These are phyloP conservation scores for Rhodotorula sp. DNA, from an alignment of 1,284 basidiomycete genomes.

Conservation along the genomic window DNA sequence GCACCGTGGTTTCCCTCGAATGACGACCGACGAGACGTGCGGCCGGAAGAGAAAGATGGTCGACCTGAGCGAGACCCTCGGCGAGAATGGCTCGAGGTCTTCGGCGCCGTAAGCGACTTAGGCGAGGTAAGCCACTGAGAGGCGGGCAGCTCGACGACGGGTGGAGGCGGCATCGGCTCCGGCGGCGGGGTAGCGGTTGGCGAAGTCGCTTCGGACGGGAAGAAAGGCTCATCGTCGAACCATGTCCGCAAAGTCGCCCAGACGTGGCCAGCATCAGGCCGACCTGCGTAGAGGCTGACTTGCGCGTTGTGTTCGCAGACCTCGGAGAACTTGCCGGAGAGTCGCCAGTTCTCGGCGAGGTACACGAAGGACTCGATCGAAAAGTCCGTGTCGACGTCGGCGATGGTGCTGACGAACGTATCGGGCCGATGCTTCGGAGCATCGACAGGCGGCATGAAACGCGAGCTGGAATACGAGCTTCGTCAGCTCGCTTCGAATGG, in stretches of 20 bases:
- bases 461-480: not conserved
- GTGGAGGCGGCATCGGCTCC: not conserved
- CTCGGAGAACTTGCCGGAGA: conserved; percentile 24
- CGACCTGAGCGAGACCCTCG: not conserved
- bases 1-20: not conserved
- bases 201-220: conserved; percentile 13
- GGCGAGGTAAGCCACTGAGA: not conserved
- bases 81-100: not conserved
- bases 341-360: conserved; percentile 28
- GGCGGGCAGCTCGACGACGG: not conserved
- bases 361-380: conserved; percentile 20
- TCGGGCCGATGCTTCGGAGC: conserved; percentile 18
- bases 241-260: conserved; percentile 35
- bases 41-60: conserved; percentile 8
- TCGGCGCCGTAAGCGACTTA: not conserved
- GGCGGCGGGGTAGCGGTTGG: not conserved
- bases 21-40: conserved; percentile 3
- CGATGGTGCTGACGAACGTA: conserved; percentile 10
- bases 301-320: conserved; percentile 32
- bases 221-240: conserved; percentile 19
- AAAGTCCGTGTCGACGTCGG: conserved; percentile 35
- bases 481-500: not conserved
- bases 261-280: conserved; percentile 32
- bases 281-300: conserved; percentile 12
- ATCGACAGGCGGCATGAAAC: conserved; percentile 13